Evolutionary conservation across 140 eudicot species (phyloP).

Genomic region (Anethum foeniculum): DNA sequence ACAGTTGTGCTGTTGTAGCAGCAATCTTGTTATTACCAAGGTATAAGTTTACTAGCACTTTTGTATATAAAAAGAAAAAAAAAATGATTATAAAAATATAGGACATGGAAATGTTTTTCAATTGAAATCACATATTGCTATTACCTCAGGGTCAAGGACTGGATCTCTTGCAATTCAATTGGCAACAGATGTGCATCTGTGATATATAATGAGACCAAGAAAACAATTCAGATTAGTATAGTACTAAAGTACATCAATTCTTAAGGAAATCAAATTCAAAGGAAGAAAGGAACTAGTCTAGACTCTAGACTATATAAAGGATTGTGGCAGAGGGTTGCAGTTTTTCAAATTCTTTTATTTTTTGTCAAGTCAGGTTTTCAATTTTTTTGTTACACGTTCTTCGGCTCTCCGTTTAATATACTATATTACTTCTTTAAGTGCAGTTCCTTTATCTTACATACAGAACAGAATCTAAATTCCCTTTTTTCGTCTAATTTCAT

Average conservation of each 20-base stretch:
- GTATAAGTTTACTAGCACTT: background rate
- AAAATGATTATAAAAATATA: background rate
- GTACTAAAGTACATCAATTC: constrained; percentile 4
- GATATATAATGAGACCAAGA: constrained; percentile 11
- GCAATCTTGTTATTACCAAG: background rate
- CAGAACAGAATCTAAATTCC: background rate
- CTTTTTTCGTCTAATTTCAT: background rate
- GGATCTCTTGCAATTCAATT: constrained; percentile 82
- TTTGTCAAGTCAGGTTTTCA: no score
- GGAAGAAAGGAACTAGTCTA: background rate
- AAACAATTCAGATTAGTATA: background rate
- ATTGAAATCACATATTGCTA: background rate
- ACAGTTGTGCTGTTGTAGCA: no score
- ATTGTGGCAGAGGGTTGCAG: background rate
- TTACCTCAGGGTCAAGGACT: constrained; percentile 77
- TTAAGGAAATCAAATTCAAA: background rate
- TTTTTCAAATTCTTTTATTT: background rate
- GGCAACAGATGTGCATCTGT: constrained; percentile 96
- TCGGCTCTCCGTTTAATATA: background rate
- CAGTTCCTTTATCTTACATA: background rate
- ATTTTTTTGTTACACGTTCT: background rate
- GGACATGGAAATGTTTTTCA: background rate
- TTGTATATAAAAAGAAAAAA: background rate
- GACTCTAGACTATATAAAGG: background rate
- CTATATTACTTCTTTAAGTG: background rate